phyloP scores from a whole-genome alignment of 2,329 filamentous ascomycete species.

The Arachnomyces sp. region DNA sequence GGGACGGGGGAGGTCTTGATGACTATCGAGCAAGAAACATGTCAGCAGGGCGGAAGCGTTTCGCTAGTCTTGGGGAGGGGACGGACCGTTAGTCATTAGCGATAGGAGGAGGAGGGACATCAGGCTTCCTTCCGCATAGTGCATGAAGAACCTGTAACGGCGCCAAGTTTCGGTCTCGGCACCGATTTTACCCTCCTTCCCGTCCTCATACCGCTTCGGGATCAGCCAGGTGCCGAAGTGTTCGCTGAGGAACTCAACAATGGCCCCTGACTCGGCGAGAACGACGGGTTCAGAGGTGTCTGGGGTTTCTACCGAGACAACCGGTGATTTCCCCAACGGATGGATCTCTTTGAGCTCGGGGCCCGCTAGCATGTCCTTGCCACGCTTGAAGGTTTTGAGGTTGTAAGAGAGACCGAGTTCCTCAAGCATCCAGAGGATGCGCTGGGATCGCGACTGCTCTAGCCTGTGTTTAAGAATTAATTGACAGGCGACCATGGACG shows the following conservation, averaged over 20 bases:
- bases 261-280: slow-evolving; percentile 72
- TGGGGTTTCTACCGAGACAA: slow-evolving; percentile 56
- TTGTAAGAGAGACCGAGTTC: slow-evolving; percentile 73
- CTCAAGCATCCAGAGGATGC: slow-evolving; percentile 77
- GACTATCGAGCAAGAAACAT: slow-evolving; percentile 17
- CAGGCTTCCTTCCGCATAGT: slow-evolving; percentile 77
- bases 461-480: slow-evolving; percentile 51
- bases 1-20: slow-evolving; percentile 50
- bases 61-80: not conserved
- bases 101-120: slow-evolving; percentile 62
- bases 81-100: slow-evolving; percentile 52
- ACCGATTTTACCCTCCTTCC: slow-evolving; percentile 47
- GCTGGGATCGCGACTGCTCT: slow-evolving; percentile 70
- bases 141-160: slow-evolving; percentile 61
- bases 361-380: slow-evolving; percentile 58
- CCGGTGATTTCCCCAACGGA: slow-evolving; percentile 77
- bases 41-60: not conserved
- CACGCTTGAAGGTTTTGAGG: slow-evolving; percentile 68
- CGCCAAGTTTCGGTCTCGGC: slow-evolving; percentile 54
- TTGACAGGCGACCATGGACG: too few species aligned
- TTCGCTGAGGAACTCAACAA: slow-evolving; percentile 74
- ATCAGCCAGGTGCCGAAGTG: slow-evolving; percentile 47
- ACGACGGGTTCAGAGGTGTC: slow-evolving; percentile 45
- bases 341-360: slow-evolving; percentile 68
- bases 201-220: slow-evolving; percentile 45